Evolutionary conservation across 306 rosid species (phyloP), one percentile per base, ranked within the genome.

Genomic region (Prunus mume): DNA sequence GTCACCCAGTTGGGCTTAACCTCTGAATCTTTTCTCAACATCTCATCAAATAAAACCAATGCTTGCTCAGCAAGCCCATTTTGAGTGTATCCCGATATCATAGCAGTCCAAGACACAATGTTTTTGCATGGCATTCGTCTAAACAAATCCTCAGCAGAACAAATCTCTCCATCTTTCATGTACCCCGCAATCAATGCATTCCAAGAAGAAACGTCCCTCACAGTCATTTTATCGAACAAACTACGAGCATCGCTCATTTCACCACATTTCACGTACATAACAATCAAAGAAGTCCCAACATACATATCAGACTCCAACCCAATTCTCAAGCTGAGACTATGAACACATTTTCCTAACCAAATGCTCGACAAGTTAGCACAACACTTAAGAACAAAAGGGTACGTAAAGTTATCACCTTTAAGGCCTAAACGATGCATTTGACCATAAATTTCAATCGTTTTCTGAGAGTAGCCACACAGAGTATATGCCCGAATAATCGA

Each of bases 1-100:
- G 83, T 80, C 30, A 80, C 83, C 79, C 79, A 68, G 27, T 65
- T 80, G 2, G 83, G 83, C 76, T 68, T 75, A 50, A 68, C 76
- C 65, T 43, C 50, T 0, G 65, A 74, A 50, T 75, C 76, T 13
- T 41, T 62, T n/a, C 49, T 41, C 71, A 80, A 46, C 79, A 60
- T 74, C 73, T 57, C 66, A 74, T 80, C 79, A 52, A 60, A 80
- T 17, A 75, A 13, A 69, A 30, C 12, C 57, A 80, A 69, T n/a
- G 83, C 83, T 57, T 75, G 64, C 71, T 51, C 50, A 1, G 72
- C 76, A 41, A 80, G 65, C 57, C 83, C 83, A 19, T 80, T 80
- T 38, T 80, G 80, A 13, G 72, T 22, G 45, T 68, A 80, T 10
- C 80, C 80, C 2, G 80, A 80, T 30, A 80, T 74, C 83, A 80